phyloP scores from a whole-genome alignment of 495 filamentous ascomycete genomes.

The Talaromyces ruber region DNA sequence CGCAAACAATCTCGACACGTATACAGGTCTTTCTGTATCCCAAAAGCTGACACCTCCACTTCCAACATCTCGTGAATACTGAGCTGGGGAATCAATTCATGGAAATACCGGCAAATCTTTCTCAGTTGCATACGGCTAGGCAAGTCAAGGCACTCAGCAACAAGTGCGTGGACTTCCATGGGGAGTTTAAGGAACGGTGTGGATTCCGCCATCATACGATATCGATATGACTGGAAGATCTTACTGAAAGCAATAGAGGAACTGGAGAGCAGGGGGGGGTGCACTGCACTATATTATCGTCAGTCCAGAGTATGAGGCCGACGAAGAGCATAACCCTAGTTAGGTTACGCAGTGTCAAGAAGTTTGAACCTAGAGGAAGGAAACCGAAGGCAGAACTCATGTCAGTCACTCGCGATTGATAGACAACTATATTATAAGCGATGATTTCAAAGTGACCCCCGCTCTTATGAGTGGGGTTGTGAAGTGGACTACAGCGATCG shows the following conservation, averaged over 20 bases:
- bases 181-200: conserved; percentile 37
- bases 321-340: neutral
- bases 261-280: neutral
- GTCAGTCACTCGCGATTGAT: neutral
- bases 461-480: neutral
- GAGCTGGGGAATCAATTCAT: conserved; percentile 14
- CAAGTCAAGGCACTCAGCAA: conserved; percentile 45
- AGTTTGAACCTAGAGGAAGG: neutral
- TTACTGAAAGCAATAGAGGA: neutral
- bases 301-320: neutral
- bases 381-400: neutral
- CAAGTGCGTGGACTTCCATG: conserved; percentile 46
- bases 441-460: neutral
- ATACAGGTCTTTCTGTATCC: conserved; percentile 18
- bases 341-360: neutral
- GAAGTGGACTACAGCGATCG: neutral
- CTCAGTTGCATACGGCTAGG: conserved; percentile 48
- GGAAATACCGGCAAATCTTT: conserved; percentile 30
- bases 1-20: conserved; percentile 31
- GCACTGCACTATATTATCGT: neutral
- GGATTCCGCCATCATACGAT: neutral
- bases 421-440: neutral
- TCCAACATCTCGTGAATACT: conserved; percentile 19
- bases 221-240: neutral
- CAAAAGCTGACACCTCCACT: conserved; percentile 18